Conservation (phyloP, 495 filamentous ascomycete species). For the Aspergillus taichungensis region DNA sequence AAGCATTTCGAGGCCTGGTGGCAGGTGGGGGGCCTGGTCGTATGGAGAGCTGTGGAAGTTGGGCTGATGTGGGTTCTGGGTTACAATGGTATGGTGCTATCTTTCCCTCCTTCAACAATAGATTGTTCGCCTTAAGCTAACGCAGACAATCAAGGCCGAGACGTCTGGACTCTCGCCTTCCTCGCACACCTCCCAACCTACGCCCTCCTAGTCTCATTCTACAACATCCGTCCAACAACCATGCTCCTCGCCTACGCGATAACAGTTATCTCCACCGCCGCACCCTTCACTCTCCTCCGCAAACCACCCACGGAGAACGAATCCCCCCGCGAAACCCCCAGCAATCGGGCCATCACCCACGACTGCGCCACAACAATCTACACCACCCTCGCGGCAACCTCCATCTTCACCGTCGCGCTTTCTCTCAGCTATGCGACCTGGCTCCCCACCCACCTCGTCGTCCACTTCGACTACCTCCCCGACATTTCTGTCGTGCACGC, state of each 20-base stretch:
- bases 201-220: conserved; percentile 66
- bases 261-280: conserved; percentile 53
- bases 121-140: background rate
- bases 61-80: conserved; percentile 57
- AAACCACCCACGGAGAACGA: conserved; percentile 53
- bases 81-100: conserved; percentile 61
- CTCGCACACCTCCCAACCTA: conserved; percentile 63
- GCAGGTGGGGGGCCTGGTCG: conserved; percentile 52
- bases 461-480: conserved; percentile 59
- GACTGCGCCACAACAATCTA: conserved; percentile 53
- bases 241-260: conserved; percentile 48
- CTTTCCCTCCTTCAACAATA: background rate
- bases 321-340: conserved; percentile 36
- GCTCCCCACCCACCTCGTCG: conserved; percentile 57
- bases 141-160: conserved; percentile 42
- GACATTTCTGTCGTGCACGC: conserved; percentile 55
- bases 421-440: conserved; percentile 54
- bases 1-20: conserved; percentile 49
- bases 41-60: conserved; percentile 62
- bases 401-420: conserved; percentile 58
- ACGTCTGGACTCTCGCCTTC: conserved; percentile 57
- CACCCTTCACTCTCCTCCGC: conserved; percentile 66
- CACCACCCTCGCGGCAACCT: conserved; percentile 55
- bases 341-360: conserved; percentile 61
- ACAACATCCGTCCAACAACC: conserved; percentile 51